Conservation (phyloP, 1,139 yeast species). For the Geotrichum restrictum region DNA sequence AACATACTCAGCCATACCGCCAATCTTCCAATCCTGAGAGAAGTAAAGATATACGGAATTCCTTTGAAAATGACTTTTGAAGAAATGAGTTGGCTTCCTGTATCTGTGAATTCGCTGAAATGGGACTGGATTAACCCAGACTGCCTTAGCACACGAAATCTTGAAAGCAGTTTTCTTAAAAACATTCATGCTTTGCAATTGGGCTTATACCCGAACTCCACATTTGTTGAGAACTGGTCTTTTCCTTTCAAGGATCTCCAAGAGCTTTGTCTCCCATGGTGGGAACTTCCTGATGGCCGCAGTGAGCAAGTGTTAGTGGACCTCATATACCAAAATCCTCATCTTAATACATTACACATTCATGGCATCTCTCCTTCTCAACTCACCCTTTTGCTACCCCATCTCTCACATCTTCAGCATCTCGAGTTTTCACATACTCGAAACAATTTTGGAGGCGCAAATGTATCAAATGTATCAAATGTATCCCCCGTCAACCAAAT, state of each 20-base stretch:
- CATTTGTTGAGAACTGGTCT: neutral
- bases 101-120: slow-evolving; percentile 3
- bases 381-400: neutral
- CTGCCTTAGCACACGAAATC: neutral
- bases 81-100: slow-evolving; percentile 4
- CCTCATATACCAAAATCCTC: neutral
- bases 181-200: neutral
- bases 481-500: neutral
- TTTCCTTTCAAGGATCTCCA: slow-evolving; percentile 6
- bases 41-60: neutral
- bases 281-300: neutral
- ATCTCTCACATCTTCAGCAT: neutral
- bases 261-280: slow-evolving; percentile 2
- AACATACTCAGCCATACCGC: neutral
- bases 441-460: neutral
- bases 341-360: neutral
- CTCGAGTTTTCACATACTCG: neutral
- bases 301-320: neutral
- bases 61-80: slow-evolving; percentile 1
- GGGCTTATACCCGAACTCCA: neutral
- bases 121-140: slow-evolving; percentile 1
- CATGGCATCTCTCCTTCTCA: slow-evolving; percentile 2
- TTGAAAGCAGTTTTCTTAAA: neutral
- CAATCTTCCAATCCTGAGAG: neutral
- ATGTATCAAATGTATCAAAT: neutral